Base-by-base conservation (phyloP, 345 rosid genomes). In the Ceriops tagal region DNA sequence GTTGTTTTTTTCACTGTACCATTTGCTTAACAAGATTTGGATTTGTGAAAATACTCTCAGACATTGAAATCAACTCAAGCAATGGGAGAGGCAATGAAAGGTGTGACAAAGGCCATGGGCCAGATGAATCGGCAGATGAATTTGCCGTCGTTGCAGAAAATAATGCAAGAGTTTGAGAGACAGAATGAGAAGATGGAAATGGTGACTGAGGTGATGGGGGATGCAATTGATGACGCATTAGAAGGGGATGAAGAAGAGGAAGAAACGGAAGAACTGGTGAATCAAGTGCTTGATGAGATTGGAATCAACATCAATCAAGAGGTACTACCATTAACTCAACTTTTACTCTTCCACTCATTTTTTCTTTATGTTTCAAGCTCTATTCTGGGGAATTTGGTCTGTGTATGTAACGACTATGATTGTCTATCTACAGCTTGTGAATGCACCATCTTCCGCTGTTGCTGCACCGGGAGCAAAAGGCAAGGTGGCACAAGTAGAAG, bases 71-170 rank as follows among this genome's bases (percentile, higher is more conserved):
- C 96, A 20, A 92, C 97, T 7, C 96, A 89, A 80, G 93, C 96
- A 18, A 89, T 92, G 97, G 96, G 97, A 34, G 97, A 89, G 83
- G 97, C 96, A 5, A 92, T 92, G 97, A 88, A 89, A 79, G 93
- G 97, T n/a, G 93, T 88, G 71, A 92, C 96, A 5, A 92, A 88
- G 81, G 97, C 97, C 34, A 89, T 92, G 97, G 96, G 93, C 19
- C 96, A 89, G 69, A 92, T 92, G 96, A 92, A 89, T 73, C 78
- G 89, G 70, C 96, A 92, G 83, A 92, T 92, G 97, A 92, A 92
- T 78, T 82, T 92, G 61, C 97, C 97, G 1, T 82, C 93, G 5
- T 72, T 92, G 62, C 92, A 92, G 84, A 92, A 92, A 66, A 92
- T 89, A 32, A 92, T 92, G 96, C 88, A 83, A 76, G 96, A 92